A percentile compares a stretch with the other conserved stretches of the same genome.
phyloP scores from a whole-genome alignment of 1,284 basidiomycete genomes.

The Fomitopsis schrenkii region DNA sequence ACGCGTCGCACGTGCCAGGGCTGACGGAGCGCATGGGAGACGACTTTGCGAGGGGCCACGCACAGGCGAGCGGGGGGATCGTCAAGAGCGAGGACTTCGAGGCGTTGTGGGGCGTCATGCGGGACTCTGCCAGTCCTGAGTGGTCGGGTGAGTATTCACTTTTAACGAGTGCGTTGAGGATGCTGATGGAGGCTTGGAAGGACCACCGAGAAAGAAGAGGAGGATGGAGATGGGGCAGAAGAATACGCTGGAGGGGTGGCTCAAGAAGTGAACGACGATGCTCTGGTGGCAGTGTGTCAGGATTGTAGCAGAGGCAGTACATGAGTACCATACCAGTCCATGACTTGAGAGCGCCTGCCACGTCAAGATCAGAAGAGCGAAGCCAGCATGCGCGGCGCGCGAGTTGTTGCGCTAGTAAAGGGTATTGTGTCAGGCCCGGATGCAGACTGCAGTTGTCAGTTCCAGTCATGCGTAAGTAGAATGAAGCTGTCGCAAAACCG shows the following conservation, averaged over 20 bases:
- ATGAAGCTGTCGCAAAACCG: too few relatives aligned
- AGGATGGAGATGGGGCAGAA: conserved; percentile 12
- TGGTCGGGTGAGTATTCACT: conserved; percentile 1
- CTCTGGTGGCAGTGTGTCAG: too few relatives aligned
- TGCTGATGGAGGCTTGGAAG: not conserved
- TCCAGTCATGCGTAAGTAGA: too few relatives aligned
- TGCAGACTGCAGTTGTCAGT: too few relatives aligned
- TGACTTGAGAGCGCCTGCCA: too few relatives aligned
- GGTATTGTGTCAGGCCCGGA: too few relatives aligned
- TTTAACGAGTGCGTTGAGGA: not conserved
- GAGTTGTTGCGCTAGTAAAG: too few relatives aligned
- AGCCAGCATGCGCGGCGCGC: too few relatives aligned
- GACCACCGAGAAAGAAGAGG: conserved; percentile 6
- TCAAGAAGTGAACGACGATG: conserved; percentile 6
- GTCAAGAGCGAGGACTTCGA: conserved; percentile 25
- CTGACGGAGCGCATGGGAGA: conserved; percentile 25
- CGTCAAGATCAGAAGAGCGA: too few relatives aligned
- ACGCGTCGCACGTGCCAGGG: conserved; percentile 22
- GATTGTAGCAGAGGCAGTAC: too few relatives aligned
- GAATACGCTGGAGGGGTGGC: conserved; percentile 24
- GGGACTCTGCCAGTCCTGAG: conserved; percentile 1
- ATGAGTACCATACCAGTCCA: too few relatives aligned
- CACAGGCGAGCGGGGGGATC: conserved; percentile 29
- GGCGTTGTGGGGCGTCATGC: conserved; percentile 24
- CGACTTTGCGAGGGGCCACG: conserved; percentile 30